These are phyloP conservation scores for Thermomucor indicae-seudaticae DNA, from an alignment of 371 early-diverging fungal genomes.

Conservation along the genomic window DNA sequence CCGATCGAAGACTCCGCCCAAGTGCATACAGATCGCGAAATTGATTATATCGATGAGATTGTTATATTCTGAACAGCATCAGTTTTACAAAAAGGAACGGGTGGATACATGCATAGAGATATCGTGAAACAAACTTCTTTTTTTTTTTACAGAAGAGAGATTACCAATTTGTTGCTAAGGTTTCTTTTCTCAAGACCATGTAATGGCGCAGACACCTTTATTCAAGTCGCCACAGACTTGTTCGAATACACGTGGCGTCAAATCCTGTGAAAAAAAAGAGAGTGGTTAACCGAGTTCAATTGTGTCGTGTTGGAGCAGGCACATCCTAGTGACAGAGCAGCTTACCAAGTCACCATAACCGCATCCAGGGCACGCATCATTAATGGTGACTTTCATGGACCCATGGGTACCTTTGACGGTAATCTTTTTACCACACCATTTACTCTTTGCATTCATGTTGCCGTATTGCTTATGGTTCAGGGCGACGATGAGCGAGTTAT, in stretches of 20 bases:
- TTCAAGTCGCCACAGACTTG: constrained; percentile 18
- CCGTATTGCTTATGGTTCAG: constrained; percentile 21
- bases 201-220: constrained; percentile 19
- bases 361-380: constrained; percentile 19
- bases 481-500: constrained; percentile 20
- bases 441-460: constrained; percentile 15
- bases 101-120: no score
- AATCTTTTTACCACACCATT: constrained; percentile 21
- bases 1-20: no score
- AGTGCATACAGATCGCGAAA: no score
- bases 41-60: no score
- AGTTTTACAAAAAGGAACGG: no score
- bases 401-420: constrained; percentile 15
- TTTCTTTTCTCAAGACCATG: constrained; percentile 11
- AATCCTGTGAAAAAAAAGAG: constrained; percentile 4
- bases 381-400: constrained; percentile 10
- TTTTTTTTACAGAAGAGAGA: no score
- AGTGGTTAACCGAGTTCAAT: neutral
- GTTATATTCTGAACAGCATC: no score
- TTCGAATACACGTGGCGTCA: constrained; percentile 20
- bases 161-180: no score
- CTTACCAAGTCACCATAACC: constrained; percentile 9
- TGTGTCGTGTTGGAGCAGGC: no score
- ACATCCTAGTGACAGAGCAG: no score
- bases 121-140: no score